Evolutionary conservation across 1,284 basidiomycete genomes (phyloP), one percentile per base, ranked within the genome.

Genomic region (Boletus sp.): DNA sequence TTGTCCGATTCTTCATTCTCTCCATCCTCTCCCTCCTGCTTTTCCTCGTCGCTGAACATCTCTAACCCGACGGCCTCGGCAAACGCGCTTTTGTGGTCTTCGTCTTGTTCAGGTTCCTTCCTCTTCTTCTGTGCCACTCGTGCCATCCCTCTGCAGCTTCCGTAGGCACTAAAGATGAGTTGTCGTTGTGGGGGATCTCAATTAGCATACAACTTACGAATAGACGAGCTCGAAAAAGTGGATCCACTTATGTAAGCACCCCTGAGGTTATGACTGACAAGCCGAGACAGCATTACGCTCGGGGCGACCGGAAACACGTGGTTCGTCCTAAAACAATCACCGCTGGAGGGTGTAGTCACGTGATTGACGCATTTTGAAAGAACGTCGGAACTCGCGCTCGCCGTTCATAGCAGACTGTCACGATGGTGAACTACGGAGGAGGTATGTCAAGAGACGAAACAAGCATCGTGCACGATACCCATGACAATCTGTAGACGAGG

Each of bases 351-450:
- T n/a, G 29, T 34, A 6, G 9, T 56, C 53, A 60, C 52, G 53
- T 58, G 52, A 48, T 26, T 14, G 2, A 2, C 0, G 4, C 10
- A 23, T 7, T n/a, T 13, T 29, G 5, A 16, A 29, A 20, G n/a
- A n/a, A n/a, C n/a, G n/a, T n/a, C n/a, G n/a, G n/a, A n/a, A n/a
- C n/a, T n/a, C n/a, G n/a, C n/a, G n/a, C n/a, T n/a, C n/a, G n/a
- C n/a, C 20, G 10, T 19, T 34, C 22, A 9, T 44, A 35, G 16
- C 35, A 13, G n/a, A n/a, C n/a, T n/a, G 14, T 42, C 39, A 39
- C 49, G 35, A 86, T 86, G 83, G 82, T 85, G 19, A 79, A 80
- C 54, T 85, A 86, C 65, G 84, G 84, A 41, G 84, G 84, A 71
- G 84, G 84, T 81, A 59, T 48, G 80, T 55, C 57, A 42, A 19